Base-by-base conservation (phyloP, 1,284 basidiomycete genomes). In the Sphagnurus paluster region DNA sequence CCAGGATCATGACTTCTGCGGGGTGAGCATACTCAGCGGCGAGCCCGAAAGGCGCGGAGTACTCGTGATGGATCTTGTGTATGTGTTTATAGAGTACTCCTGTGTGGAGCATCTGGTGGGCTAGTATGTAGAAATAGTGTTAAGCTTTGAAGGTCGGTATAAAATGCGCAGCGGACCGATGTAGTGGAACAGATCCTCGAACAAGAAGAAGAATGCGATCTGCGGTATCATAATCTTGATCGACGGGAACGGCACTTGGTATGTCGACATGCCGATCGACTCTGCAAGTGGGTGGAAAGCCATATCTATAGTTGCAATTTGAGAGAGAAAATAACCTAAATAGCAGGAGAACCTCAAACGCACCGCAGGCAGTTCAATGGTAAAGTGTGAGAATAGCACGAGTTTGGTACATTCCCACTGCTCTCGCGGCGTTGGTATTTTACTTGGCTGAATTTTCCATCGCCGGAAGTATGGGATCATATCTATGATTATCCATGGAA, bases 11-110 rank as follows among this genome's bases (percentile, higher is more conserved):
- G 45, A 95, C 90, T 69, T 98, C 94, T 10, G 92, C 84, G 0
- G 94, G 94, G 69, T 98, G 94, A 0, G 94, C 93, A 64, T 98
- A 99, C 70, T 99, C 97, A 10, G 97, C 96, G 6, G 96, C 94
- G 25, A 99, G 83, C 59, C 96, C 96, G 64, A 98, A 98, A 0
- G 96, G 96, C 16, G 96, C 95, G 16, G 90, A 90, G 71, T 95
- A 98, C 65, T 97, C 94, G 82, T 98, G 96, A 70, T 98, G 92
- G 37, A 93, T 77, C 75, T 98, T 98, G 84, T 99, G 96, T 56
- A 98, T 94, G 71, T 97, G 78, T 73, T 94, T 97, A 83, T 99
- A 99, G 47, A 99, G 77, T 3, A 84, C 75, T 44, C 93, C 91
- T 62, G 82, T 91, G 74, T 99, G 96, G 17, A 97, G 81, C 8